These are phyloP conservation scores for Daldinia sp. DNA, from an alignment of 2,329 filamentous ascomycete genomes.

Conservation along the genomic window DNA sequence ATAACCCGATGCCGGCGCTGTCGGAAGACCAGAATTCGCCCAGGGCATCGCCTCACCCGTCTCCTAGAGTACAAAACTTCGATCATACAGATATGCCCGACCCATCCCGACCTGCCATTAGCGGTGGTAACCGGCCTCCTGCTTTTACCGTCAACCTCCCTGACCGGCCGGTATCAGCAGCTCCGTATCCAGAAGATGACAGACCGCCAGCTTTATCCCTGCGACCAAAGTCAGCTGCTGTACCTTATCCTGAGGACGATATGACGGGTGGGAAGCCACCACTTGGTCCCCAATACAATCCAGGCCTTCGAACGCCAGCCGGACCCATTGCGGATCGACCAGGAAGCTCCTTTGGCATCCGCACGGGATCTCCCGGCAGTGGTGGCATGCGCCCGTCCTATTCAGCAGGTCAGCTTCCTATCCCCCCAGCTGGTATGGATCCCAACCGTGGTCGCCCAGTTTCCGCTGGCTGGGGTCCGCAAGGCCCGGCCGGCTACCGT, in stretches of 20 bases:
- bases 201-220: constrained; percentile 63
- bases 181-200: constrained; percentile 79
- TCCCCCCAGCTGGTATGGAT: constrained; percentile 58
- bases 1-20: constrained; percentile 62
- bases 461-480: constrained; percentile 61
- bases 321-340: constrained; percentile 63
- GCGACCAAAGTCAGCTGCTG: constrained; percentile 60
- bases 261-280: constrained; percentile 49
- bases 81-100: constrained; percentile 62
- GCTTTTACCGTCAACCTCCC: constrained; percentile 66
- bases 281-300: constrained; percentile 58
- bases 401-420: constrained; percentile 60
- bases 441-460: constrained; percentile 57
- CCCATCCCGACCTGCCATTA: constrained; percentile 57
- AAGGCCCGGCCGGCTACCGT: constrained; percentile 57
- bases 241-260: constrained; percentile 68
- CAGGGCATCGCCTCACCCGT: constrained; percentile 57
- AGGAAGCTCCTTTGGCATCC: constrained; percentile 66
- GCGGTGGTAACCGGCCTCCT: constrained; percentile 56
- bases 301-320: constrained; percentile 63
- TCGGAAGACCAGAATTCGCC: constrained; percentile 57
- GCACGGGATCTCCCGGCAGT: constrained; percentile 55
- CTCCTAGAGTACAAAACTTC: constrained; percentile 56
- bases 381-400: constrained; percentile 58
- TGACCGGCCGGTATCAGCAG: constrained; percentile 66